These are phyloP conservation scores for Biscogniauxia sp. DNA, from an alignment of 2,329 filamentous ascomycete species.

Conservation along the genomic window DNA sequence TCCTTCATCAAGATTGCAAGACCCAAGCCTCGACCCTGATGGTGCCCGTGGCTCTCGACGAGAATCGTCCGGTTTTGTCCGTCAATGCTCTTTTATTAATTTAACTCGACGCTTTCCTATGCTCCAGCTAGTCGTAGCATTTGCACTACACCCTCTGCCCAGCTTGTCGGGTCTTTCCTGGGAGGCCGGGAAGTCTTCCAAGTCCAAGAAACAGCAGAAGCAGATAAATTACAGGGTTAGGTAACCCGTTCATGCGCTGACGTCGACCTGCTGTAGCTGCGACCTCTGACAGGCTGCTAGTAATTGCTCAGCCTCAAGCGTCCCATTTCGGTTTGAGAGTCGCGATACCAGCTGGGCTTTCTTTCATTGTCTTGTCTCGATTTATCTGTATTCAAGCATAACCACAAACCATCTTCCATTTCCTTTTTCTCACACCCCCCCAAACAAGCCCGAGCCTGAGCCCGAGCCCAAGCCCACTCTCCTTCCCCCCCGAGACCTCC, in stretches of 20 bases:
- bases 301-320: slow-evolving; percentile 32
- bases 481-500: not conserved
- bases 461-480: not conserved
- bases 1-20: not conserved
- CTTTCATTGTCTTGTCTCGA: not conserved
- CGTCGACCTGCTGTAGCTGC: slow-evolving; percentile 46
- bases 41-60: not conserved
- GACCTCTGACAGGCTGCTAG: slow-evolving; percentile 38
- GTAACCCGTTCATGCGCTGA: slow-evolving; percentile 45
- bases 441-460: too few species aligned
- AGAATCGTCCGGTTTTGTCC: not conserved
- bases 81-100: not conserved
- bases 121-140: not conserved
- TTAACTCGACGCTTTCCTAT: not conserved
- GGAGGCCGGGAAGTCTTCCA: slow-evolving; percentile 21
- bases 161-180: slow-evolving; percentile 2
- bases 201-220: slow-evolving; percentile 7
- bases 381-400: slow-evolving; percentile 18
- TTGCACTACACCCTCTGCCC: not conserved
- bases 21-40: not conserved
- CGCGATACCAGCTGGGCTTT: slow-evolving; percentile 11
- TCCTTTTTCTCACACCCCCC: not conserved
- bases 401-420: slow-evolving; percentile 9
- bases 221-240: slow-evolving; percentile 20
- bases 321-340: slow-evolving; percentile 24